These are phyloP conservation scores for Sclerotinia nivalis DNA, from an alignment of 2,329 filamentous ascomycete species.

Conservation along the genomic window DNA sequence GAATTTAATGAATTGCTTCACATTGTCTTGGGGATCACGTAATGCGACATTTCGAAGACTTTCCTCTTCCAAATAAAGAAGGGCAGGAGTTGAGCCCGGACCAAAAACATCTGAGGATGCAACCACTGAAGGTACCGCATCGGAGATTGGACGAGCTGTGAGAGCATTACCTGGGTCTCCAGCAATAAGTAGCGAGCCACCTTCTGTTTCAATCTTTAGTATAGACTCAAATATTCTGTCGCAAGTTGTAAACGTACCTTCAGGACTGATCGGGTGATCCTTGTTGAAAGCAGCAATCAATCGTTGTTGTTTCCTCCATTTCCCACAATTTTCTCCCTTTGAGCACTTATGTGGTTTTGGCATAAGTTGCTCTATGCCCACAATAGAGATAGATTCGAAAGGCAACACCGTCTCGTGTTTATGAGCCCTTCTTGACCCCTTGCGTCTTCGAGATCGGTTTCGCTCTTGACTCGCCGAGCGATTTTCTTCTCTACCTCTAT, in stretches of 20 bases:
- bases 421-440: conserved; percentile 35
- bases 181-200: conserved; percentile 72
- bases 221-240: background rate
- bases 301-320: conserved; percentile 78
- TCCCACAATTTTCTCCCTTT: conserved; percentile 83
- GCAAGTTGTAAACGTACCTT: conserved; percentile 32
- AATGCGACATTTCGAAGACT: conserved; percentile 67
- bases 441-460: conserved; percentile 29
- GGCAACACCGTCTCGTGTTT: conserved; percentile 67
- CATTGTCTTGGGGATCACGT: conserved; percentile 87
- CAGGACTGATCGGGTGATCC: conserved; percentile 66
- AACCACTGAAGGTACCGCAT: conserved; percentile 77
- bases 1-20: conserved; percentile 86
- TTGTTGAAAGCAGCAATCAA: conserved; percentile 73
- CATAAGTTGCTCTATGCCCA: conserved; percentile 85
- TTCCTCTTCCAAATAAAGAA: conserved; percentile 72
- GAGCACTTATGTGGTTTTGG: conserved; percentile 82
- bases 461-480: conserved; percentile 36
- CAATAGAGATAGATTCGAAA: conserved; percentile 83
- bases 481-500: conserved; percentile 28
- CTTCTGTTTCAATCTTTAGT: conserved; percentile 31
- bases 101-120: conserved; percentile 91
- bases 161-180: conserved; percentile 77
- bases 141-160: conserved; percentile 70
- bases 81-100: conserved; percentile 61